Evolutionary conservation across 2,329 filamentous ascomycete species (phyloP), one percentile per base, ranked within the genome.

Genomic region (Pseudopithomyces maydicus): DNA sequence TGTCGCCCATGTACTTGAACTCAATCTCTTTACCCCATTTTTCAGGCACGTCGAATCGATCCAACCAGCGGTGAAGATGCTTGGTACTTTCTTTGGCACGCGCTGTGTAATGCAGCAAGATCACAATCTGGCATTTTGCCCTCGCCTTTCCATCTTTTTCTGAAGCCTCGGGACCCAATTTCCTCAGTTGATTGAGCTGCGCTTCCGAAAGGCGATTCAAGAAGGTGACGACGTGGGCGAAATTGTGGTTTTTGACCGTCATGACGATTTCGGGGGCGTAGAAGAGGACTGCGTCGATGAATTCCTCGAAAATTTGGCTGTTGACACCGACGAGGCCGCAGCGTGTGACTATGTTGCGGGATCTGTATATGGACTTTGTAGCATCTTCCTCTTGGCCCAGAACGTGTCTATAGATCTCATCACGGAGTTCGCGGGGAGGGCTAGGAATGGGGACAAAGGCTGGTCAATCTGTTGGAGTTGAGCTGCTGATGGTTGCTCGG

Each of bases 391-490:
- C 52, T 8, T 43, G 19, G 3, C 14, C 12, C 6, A 66, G 23
- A 14, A 65, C 32, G 41, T 61, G 54, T 41, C 52, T 55, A 58
- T 66, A 63, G 36, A 67, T 64, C 32, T 63, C 57, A 49, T 66
- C 61, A 12, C 61, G 50, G 1, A 67, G 45, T 51, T 67, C 63
- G 26, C 59, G 53, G 4, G 64, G 3, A 66, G 57, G 1, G 54
- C 48, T 32, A 66, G 58, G 42, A 66, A 63, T 3, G 45, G 45
- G 3, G 45, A 32, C 19, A 48, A 11, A 4, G 45, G 45, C 10
- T 48, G 45, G 32, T 22, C 8, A 7, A 20, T 29, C 15, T 33
- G 45, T 14, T 11, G 6, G 11, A 32, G 32, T n/a, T 17, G 29
- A 14, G 19, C 15, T 23, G 33, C 32, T 23, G n/a, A 5, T 19